Evolutionary conservation across 1,139 yeast species (phyloP), one percentile per base, ranked within the genome.

Genomic region (Debaryomyces coudertii): DNA sequence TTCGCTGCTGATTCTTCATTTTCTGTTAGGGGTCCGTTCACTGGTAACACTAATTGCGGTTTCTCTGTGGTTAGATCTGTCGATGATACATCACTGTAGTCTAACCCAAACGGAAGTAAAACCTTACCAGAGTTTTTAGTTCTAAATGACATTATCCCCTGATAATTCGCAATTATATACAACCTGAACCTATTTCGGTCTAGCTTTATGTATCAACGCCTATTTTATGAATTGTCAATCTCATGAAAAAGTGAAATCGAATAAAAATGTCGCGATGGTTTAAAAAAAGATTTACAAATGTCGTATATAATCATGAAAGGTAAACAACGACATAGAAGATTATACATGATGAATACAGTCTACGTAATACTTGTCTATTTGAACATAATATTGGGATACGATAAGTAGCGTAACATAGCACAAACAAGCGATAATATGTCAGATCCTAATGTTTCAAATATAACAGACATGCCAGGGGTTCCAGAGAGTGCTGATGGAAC

Each of bases 71-170:
- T 66, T 45, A 63, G 60, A 34, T 60, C 66, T 14, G 68, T 55
- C 18, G 68, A 50, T 28, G 66, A 52, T 38, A 85, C 72, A 58
- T 85, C 93, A 36, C 78, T 73, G 61, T 82, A 84, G 46, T 83
- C 89, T 45, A 85, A 64, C 4, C 92, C 92, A 63, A 85, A 83
- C 22, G 90, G 90, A 50, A 85, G 63, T 40, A 75, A 57, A 24
- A 71, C 66, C 52, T 75, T 58, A 9, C 56, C 53, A 5, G 57
- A 45, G 14, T 57, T 58, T 47, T 55, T 60, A 14, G 53, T 44
- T 53, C 68, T 53, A 46, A 62, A 65, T 15, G 69, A 58, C 70
- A 65, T 65, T 22, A n/a, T 35, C 27, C 16, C 9, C 4, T 9
- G 18, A 8, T n/a, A 12, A 8, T 35, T 12, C 12, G 14, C n/a